Percentiles rank a stretch among this genome's conserved stretches.
phyloP scores from a whole-genome alignment of 2,329 filamentous ascomycete species.

The Chrysoporthe deuterocubensis region DNA sequence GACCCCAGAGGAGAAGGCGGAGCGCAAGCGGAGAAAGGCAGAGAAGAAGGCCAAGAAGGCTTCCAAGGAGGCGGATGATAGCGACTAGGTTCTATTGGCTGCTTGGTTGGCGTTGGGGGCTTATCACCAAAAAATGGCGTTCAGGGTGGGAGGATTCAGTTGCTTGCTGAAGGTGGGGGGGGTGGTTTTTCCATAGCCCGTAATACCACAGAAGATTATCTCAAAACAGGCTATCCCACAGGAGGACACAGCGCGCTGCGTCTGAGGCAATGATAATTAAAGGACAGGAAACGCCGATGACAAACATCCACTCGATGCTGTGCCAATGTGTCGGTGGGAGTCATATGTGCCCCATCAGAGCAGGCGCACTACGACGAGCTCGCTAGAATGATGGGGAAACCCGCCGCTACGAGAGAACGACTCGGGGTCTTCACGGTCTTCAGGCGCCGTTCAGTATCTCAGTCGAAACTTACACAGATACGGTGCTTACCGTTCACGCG shows the following conservation, averaged over 20 bases:
- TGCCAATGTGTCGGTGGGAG: not conserved
- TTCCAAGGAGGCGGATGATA: slow-evolving; percentile 32
- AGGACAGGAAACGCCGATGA: not conserved
- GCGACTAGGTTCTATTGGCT: slow-evolving; percentile 28
- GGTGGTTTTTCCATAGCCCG: slow-evolving; percentile 14
- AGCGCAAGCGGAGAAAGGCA: slow-evolving; percentile 39
- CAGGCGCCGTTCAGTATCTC: no score
- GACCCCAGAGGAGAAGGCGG: slow-evolving; percentile 67
- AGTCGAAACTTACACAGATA: no score
- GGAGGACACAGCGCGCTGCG: not conserved
- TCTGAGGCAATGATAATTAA: not conserved
- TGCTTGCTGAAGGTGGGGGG: not conserved
- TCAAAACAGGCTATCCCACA: not conserved
- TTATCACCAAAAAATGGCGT: slow-evolving; percentile 14
- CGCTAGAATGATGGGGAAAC: no score
- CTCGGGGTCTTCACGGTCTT: no score
- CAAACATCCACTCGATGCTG: not conserved
- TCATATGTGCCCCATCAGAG: no score
- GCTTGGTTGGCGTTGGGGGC: slow-evolving; percentile 13
- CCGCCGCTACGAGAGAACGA: no score
- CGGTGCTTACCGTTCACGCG: no score
- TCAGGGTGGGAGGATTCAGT: slow-evolving; percentile 5
- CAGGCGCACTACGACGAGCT: no score
- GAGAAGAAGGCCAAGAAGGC: slow-evolving; percentile 39
- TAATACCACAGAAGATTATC: not conserved